phyloP scores from a whole-genome alignment of 2,329 filamentous ascomycete species.

The Colletotrichum noveboracense region DNA sequence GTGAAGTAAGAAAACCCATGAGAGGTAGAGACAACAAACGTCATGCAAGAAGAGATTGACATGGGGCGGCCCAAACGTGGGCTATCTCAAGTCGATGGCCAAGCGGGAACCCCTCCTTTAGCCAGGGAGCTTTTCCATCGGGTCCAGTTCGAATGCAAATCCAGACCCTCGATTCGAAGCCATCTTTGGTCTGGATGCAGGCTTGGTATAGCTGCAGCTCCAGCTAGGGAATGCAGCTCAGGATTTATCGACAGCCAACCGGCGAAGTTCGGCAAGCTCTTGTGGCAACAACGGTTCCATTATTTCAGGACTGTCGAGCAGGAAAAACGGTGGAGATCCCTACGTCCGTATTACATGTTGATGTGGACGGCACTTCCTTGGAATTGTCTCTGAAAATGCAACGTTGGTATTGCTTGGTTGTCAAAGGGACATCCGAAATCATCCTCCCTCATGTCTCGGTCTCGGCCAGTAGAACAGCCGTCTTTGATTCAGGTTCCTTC shows the following conservation, averaged over 20 bases:
- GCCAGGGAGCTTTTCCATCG: background rate
- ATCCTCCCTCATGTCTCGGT: background rate
- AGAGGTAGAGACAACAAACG: background rate
- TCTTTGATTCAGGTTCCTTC: background rate
- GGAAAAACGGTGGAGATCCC: background rate
- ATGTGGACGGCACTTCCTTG: background rate
- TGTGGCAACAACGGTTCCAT: background rate
- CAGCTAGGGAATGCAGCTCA: background rate
- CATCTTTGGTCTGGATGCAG: background rate
- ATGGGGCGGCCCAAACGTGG: background rate
- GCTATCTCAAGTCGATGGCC: background rate
- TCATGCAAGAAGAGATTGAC: background rate
- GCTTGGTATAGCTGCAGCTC: background rate
- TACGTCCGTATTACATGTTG: background rate
- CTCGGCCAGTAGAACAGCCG: background rate
- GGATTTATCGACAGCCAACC: background rate
- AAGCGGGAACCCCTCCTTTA: background rate
- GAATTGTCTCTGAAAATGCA: background rate
- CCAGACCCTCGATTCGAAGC: background rate
- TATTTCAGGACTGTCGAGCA: background rate
- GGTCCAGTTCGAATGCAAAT: background rate
- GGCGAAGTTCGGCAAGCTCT: background rate
- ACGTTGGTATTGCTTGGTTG: background rate
- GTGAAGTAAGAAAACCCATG: background rate
- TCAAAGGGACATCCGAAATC: background rate